phyloP scores from a whole-genome alignment of 2,329 filamentous ascomycete genomes.

The Monilinia polystroma region DNA sequence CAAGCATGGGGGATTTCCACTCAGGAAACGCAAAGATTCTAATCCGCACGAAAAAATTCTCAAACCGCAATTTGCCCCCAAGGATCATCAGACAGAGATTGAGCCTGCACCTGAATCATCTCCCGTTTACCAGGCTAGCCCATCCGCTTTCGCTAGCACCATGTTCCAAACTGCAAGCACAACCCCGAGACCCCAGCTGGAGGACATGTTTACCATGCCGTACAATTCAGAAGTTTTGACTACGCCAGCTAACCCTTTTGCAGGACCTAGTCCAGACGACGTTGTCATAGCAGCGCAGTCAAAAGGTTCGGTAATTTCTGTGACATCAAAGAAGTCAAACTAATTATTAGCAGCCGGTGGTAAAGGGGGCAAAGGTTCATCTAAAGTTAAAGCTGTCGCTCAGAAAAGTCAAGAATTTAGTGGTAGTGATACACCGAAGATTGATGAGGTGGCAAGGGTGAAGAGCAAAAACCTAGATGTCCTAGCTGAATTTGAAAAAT shows the following conservation, averaged over 20 bases:
- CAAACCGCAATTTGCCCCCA: constrained; percentile 25
- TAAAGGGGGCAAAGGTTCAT: constrained; percentile 42
- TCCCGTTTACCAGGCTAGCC: constrained; percentile 37
- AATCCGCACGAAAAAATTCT: constrained; percentile 37
- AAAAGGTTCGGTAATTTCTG: constrained; percentile 66
- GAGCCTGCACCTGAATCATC: constrained; percentile 23
- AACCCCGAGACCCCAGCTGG: constrained; percentile 25
- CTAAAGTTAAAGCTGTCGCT: constrained; percentile 44
- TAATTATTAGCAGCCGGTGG: constrained; percentile 47
- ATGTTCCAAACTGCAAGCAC: constrained; percentile 44
- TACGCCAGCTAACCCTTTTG: constrained; percentile 63
- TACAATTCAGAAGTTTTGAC: constrained; percentile 41
- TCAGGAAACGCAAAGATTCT: constrained; percentile 39
- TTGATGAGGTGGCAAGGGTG: constrained; percentile 56
- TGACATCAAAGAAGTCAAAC: constrained; percentile 36
- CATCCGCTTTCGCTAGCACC: constrained; percentile 44
- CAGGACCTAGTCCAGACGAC: constrained; percentile 88
- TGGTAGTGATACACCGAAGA: constrained; percentile 47
- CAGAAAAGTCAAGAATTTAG: constrained; percentile 48
- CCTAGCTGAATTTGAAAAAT: constrained; percentile 73
- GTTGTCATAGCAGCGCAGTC: constrained; percentile 82
- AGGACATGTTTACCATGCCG: constrained; percentile 43
- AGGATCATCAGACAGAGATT: constrained; percentile 9
- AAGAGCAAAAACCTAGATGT: constrained; percentile 83
- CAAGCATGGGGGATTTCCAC: constrained; percentile 34